Conservation (phyloP, 768 basidiomycete species). For the Suillus decipiens region DNA sequence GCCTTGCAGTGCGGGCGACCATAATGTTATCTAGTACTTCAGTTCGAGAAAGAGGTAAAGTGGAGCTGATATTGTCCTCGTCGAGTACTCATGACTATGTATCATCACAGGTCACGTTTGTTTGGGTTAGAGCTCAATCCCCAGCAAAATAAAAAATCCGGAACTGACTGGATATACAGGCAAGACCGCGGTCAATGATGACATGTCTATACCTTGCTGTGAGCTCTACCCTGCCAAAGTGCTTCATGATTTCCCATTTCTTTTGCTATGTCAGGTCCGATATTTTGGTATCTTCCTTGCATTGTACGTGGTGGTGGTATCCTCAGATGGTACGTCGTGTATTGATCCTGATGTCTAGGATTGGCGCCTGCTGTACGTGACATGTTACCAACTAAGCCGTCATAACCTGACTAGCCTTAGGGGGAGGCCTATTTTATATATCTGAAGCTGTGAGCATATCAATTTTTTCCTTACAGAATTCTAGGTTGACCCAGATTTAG, state of each 20-base stretch:
- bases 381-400: no score
- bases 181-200: neutral
- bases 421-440: neutral
- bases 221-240: neutral
- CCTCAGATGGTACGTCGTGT: neutral
- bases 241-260: neutral
- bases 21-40: neutral
- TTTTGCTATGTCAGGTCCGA: neutral
- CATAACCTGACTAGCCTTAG: neutral
- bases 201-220: neutral
- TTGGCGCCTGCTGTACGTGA: neutral
- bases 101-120: neutral
- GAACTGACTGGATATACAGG: neutral
- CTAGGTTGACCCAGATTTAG: neutral
- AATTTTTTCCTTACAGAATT: neutral
- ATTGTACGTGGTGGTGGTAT: neutral
- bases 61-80: neutral
- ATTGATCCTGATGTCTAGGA: neutral
- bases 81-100: neutral
- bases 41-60: constrained; percentile 4
- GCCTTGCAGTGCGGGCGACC: neutral
- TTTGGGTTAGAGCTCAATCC: neutral
- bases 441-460: neutral
- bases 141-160: no score
- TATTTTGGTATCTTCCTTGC: neutral